Conservation (phyloP, 2,329 filamentous ascomycete genomes). For the Coniella lustricola region DNA sequence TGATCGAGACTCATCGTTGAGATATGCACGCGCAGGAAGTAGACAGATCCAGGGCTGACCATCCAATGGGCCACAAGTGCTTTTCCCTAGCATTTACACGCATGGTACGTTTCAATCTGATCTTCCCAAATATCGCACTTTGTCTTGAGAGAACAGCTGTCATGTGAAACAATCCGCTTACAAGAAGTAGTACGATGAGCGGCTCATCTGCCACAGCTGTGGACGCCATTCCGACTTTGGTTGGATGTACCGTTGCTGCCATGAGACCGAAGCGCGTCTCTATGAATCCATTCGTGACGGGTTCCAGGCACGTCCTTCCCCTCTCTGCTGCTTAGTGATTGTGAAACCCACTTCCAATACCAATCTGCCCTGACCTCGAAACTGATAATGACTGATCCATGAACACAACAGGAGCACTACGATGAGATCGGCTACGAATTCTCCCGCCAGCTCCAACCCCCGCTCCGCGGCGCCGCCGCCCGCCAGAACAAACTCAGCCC, state of each 20-base stretch:
- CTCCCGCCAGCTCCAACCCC: conserved; percentile 26
- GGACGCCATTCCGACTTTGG: conserved; percentile 48
- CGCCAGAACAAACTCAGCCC: conserved; percentile 38
- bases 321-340: too few species aligned
- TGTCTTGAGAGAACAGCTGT: too few species aligned
- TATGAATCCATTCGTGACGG: conserved; percentile 26
- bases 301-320: conserved; percentile 11
- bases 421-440: conserved; percentile 29
- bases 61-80: conserved; percentile 8
- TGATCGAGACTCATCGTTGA: not conserved
- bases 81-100: conserved; percentile 11
- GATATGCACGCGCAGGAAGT: not conserved
- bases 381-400: conserved; percentile 19
- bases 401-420: conserved; percentile 22
- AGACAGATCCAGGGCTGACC: not conserved
- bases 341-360: conserved; percentile 6
- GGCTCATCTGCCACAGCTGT: conserved; percentile 53
- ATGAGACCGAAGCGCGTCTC: conserved; percentile 47
- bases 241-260: conserved; percentile 68
- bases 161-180: conserved; percentile 43
- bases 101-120: conserved; percentile 13
- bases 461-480: conserved; percentile 33
- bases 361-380: not conserved
- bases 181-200: conserved; percentile 55
- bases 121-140: too few species aligned